Base-by-base conservation (phyloP, 2,329 filamentous ascomycete genomes). In the Nemania diffusa region DNA sequence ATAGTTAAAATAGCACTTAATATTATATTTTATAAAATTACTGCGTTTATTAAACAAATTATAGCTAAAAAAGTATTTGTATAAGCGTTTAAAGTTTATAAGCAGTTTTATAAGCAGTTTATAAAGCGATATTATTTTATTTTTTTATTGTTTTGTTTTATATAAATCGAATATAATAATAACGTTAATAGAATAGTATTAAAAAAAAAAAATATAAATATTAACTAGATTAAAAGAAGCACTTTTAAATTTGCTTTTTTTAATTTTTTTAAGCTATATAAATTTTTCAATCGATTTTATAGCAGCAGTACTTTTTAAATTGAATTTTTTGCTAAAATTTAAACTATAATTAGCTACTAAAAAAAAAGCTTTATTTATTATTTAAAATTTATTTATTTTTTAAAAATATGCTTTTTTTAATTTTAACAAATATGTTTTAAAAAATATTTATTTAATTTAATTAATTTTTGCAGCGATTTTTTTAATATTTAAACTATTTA, bases 161-260 rank as follows among this genome's bases (percentile, higher is more conserved):
- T 48, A 48, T 22, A 22, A 5, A 48, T 48, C 22, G 22, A 48
- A 22, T 22, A 48, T 5, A 22, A 24, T 48, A 22, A 48, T 48
- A 48, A 48, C 11, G 3, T 48, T 24, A 8, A 13, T 13, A 20
- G 11, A 24, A 48, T 24, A 24, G 20, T 13, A n/a, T 11, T 48
- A 48, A 22, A 48, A 48, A 48, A 48, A 48, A 8, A 48, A 48
- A 48, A 48, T 24, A 24, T 48, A 48, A 48, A 48, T 6, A 48
- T 11, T 48, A 48, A 48, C 5, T 5, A 48, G 11, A 48, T 48
- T 48, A 48, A 48, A 48, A 48, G 11, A 2, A 48, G n/a, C 20
- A 24, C 44, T 48, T n/a, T n/a, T n/a, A n/a, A n/a, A n/a, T n/a
- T n/a, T n/a, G n/a, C n/a, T n/a, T n/a, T n/a, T n/a, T n/a, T n/a